Evolutionary conservation across 352 stramenopile genomes (phyloP).

Genomic region (Phytophthora kernoviae): DNA sequence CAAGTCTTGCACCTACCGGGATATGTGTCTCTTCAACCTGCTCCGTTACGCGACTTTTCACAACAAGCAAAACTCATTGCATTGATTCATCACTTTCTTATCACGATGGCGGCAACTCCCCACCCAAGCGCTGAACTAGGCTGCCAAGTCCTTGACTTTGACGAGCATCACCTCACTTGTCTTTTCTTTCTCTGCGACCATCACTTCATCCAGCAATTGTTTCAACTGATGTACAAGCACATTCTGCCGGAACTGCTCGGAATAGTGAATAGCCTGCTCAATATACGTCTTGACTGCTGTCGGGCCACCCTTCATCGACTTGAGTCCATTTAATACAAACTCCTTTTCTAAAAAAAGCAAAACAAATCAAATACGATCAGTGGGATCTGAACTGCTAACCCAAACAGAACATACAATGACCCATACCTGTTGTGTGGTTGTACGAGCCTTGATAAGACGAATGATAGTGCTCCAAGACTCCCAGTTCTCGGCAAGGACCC

Average conservation of each 20-base stretch:
- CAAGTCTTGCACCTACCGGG: not conserved
- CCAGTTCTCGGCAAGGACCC: constrained; percentile 85
- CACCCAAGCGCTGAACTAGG: constrained; percentile 19
- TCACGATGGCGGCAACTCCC: too few species aligned
- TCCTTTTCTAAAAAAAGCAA: constrained; percentile 62
- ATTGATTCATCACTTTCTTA: constrained; percentile 9
- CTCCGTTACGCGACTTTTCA: constrained; percentile 56
- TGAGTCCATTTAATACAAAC: constrained; percentile 74
- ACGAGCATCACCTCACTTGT: constrained; percentile 3
- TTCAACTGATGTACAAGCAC: constrained; percentile 55
- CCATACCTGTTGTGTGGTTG: constrained; percentile 70
- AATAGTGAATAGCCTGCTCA: constrained; percentile 62
- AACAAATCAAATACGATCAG: constrained; percentile 1
- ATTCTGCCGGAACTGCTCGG: constrained; percentile 74
- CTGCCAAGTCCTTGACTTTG: constrained; percentile 8
- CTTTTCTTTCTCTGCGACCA: not conserved
- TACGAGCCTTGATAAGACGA: constrained; percentile 73
- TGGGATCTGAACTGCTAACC: not conserved
- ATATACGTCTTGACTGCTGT: constrained; percentile 74
- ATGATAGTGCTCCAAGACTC: constrained; percentile 86
- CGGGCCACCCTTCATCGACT: constrained; percentile 73
- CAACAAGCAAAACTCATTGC: constrained; percentile 9
- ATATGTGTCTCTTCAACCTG: constrained; percentile 20
- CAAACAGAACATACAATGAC: not conserved
- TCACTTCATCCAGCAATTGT: constrained; percentile 42